Base-by-base conservation (phyloP, 768 basidiomycete species). In the Gyrodon lividus region DNA sequence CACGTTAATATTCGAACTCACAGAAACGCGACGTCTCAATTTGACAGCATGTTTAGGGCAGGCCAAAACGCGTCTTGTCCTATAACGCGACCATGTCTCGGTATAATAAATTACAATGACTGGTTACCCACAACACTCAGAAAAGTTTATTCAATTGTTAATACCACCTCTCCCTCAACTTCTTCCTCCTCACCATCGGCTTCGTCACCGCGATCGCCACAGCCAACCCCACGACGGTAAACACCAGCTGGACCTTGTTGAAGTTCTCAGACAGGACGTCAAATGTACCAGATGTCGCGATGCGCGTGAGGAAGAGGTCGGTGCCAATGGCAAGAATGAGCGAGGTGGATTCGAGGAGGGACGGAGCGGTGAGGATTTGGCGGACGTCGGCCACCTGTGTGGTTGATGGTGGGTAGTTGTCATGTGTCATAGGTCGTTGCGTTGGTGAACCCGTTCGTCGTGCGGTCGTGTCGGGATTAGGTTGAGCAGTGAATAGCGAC, bases 261-360 rank as follows among this genome's bases (percentile, higher is more conserved):
- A 98, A 98, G 62, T 76, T 85, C 67, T 94, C 89, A 60, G 81
- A 91, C 7, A 98, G 79, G 22, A 97, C 84, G 63, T 98, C 96
- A 61, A 98, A 98, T 17, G 92, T 92, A 35, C 82, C 84, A 10
- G 92, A 94, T 2, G 95, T 92, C 34, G 89, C 80, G 4, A 91
- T 78, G 14, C 92, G 81, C 10, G 91, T 91, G 23, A 84, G 73
- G 78, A 98, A 98, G 57, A 98, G 75, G 70, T 98, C 96, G 7
- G 94, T 76, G 5, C 96, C 95, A 60, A 86, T 84, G 1, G 85
- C 82, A 62, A 98, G 84, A 23, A 98, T 81, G 6, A 98, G 71
- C 0, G 93, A 93, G 0, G 93, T 98, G 5, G 92, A 95, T 69
- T 98, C 96, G 22, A 97, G 80, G 2, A 91, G 77, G 0, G 94